Evolutionary conservation across 495 filamentous ascomycete species (phyloP).

Genomic region (Corynascus novoguineensis): DNA sequence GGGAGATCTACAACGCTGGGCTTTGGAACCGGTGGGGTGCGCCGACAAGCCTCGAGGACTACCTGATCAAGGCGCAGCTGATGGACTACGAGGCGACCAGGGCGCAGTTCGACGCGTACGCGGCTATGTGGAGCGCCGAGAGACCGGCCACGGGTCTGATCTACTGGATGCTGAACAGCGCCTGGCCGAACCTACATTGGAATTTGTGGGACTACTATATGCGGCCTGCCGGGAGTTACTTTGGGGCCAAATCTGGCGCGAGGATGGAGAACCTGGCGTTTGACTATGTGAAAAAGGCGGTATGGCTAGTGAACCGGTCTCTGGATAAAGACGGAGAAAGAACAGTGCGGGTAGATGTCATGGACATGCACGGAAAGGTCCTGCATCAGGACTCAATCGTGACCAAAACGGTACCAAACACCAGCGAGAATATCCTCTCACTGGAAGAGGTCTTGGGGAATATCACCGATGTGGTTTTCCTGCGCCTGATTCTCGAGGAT

Average conservation of each 20-base stretch:
- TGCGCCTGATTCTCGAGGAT: constrained; percentile 45
- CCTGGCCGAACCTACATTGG: constrained; percentile 63
- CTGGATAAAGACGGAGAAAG: constrained; percentile 39
- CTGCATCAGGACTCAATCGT: constrained; percentile 29
- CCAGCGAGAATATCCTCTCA: constrained; percentile 29
- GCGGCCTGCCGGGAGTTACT: constrained; percentile 53
- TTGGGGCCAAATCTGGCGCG: constrained; percentile 51
- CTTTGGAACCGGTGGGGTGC: constrained; percentile 50
- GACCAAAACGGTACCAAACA: constrained; percentile 34
- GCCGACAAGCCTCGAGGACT: constrained; percentile 50
- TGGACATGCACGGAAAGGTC: constrained; percentile 43
- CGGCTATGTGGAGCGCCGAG: constrained; percentile 44
- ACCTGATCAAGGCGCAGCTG: constrained; percentile 38
- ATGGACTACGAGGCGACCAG: constrained; percentile 52
- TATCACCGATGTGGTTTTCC: constrained; percentile 45
- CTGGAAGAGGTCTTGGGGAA: constrained; percentile 31
- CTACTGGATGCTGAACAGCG: constrained; percentile 66
- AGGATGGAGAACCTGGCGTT: constrained; percentile 47
- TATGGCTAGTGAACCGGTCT: constrained; percentile 56
- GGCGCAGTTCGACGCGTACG: constrained; percentile 55
- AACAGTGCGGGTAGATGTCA: constrained; percentile 41
- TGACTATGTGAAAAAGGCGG: constrained; percentile 40
- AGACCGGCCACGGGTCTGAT: constrained; percentile 55
- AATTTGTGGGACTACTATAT: constrained; percentile 62
- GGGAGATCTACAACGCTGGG: constrained; percentile 52